Evolutionary conservation across 1,284 basidiomycete species (phyloP).

Genomic region (Takashimella tepidaria): DNA sequence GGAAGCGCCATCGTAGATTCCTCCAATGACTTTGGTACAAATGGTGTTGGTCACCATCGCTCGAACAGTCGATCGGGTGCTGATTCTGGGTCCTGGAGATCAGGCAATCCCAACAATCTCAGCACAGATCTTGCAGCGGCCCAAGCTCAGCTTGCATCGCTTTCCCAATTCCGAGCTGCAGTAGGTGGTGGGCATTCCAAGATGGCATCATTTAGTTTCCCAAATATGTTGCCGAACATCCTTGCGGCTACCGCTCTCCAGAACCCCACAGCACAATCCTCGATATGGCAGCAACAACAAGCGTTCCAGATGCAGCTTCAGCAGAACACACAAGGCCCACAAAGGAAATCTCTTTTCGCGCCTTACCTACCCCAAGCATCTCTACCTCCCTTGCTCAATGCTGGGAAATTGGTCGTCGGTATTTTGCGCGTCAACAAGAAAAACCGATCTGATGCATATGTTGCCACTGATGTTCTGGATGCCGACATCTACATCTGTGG

Average conservation of each 20-base stretch:
- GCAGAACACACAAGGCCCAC: slow-evolving; percentile 75
- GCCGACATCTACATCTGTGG: slow-evolving; percentile 99
- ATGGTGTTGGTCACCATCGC: slow-evolving; percentile 57
- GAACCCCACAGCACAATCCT: slow-evolving; percentile 35
- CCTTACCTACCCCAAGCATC: slow-evolving; percentile 98
- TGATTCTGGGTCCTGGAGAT: slow-evolving; percentile 71
- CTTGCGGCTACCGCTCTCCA: slow-evolving; percentile 89
- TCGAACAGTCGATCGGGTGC: slow-evolving; percentile 50
- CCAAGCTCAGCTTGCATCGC: slow-evolving; percentile 84
- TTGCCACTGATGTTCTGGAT: slow-evolving; percentile 97
- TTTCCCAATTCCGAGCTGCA: slow-evolving; percentile 94
- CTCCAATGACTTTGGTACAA: slow-evolving; percentile 25
- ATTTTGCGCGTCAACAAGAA: slow-evolving; percentile 98
- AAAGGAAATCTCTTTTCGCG: slow-evolving; percentile 97
- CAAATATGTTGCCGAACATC: slow-evolving; percentile 92
- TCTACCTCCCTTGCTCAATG: slow-evolving; percentile 91
- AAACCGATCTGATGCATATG: slow-evolving; percentile 97
- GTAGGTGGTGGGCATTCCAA: slow-evolving; percentile 92
- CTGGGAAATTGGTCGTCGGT: slow-evolving; percentile 96
- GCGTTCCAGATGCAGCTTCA: slow-evolving; percentile 76
- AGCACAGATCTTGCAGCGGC: slow-evolving; percentile 82
- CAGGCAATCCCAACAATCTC: slow-evolving; percentile 60
- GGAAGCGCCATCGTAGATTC: slow-evolving; percentile 32
- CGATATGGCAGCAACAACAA: slow-evolving; percentile 76
- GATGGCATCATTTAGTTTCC: slow-evolving; percentile 95